Percentiles rank a stretch among this genome's conserved stretches.
These are phyloP conservation scores for Mikania micrantha DNA, from an alignment of 129 eudicot species.

Conservation along the genomic window DNA sequence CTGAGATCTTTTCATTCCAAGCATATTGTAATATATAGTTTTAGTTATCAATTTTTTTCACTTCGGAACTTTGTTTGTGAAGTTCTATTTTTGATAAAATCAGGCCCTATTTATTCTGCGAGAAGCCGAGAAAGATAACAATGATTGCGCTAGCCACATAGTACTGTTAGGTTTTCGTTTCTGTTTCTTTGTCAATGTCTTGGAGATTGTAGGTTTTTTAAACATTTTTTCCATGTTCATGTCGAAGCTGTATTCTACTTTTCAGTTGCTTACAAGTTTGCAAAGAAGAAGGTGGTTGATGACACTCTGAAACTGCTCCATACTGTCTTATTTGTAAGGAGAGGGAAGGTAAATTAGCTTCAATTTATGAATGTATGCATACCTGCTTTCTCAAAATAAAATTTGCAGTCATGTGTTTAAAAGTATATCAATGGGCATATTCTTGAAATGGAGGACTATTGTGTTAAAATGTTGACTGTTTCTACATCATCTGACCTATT, in stretches of 20 bases:
- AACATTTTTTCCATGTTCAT: background rate
- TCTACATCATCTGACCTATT: background rate
- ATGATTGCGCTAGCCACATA: background rate
- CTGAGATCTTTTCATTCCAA: background rate
- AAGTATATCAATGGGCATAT: background rate
- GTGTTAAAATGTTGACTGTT: background rate
- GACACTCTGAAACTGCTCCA: constrained; percentile 78
- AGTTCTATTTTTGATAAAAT: background rate
- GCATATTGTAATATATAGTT: background rate
- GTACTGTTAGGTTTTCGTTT: background rate
- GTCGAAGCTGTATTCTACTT: constrained; percentile 11
- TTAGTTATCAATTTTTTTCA: background rate
- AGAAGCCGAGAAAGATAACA: background rate
- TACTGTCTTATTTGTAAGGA: constrained; percentile 68
- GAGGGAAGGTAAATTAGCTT: constrained; percentile 76
- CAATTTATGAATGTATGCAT: background rate
- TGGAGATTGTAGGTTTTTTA: background rate
- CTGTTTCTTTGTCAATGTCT: background rate
- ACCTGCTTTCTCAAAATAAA: background rate
- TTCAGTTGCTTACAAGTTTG: constrained; percentile 79
- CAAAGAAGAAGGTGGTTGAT: constrained; percentile 64
- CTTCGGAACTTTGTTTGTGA: background rate
- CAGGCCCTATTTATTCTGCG: background rate
- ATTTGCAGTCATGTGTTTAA: background rate
- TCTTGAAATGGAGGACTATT: background rate